phyloP scores from a whole-genome alignment of 164 flowering plant species.

The Annona cherimola region DNA sequence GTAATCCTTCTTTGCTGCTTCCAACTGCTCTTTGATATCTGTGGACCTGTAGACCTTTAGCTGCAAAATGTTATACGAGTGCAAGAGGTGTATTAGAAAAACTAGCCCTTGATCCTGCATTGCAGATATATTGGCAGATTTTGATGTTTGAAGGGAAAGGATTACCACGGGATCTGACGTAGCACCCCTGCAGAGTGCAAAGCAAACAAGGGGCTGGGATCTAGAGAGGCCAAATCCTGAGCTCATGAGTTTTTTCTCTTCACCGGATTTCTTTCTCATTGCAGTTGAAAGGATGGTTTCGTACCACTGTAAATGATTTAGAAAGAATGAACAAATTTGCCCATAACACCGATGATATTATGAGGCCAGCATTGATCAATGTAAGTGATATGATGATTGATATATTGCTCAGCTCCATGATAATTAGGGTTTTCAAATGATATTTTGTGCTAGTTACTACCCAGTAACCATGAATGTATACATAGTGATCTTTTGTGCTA shows the following conservation, averaged over 20 bases:
- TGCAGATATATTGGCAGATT: neutral
- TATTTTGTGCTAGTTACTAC: neutral
- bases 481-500: too few species aligned
- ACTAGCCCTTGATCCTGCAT: too few species aligned
- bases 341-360: neutral
- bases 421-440: neutral
- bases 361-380: neutral
- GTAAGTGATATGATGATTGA: neutral
- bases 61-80: slow-evolving; percentile 27
- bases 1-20: slow-evolving; percentile 62
- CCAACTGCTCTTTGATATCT: slow-evolving; percentile 57
- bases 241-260: slow-evolving; percentile 48
- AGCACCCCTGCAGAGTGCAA: slow-evolving; percentile 81
- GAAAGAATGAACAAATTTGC: neutral
- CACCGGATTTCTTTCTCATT: slow-evolving; percentile 64
- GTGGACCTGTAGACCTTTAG: slow-evolving; percentile 68
- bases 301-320: slow-evolving; percentile 55
- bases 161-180: slow-evolving; percentile 81
- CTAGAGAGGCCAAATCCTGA: slow-evolving; percentile 47
- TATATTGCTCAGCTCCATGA: neutral
- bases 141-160: neutral
- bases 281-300: slow-evolving; percentile 74
- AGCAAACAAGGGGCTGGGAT: slow-evolving; percentile 53
- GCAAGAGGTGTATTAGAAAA: neutral
- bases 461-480: neutral